Conservation (phyloP, 2,329 filamentous ascomycete species). For the Elsinoe ampelina region DNA sequence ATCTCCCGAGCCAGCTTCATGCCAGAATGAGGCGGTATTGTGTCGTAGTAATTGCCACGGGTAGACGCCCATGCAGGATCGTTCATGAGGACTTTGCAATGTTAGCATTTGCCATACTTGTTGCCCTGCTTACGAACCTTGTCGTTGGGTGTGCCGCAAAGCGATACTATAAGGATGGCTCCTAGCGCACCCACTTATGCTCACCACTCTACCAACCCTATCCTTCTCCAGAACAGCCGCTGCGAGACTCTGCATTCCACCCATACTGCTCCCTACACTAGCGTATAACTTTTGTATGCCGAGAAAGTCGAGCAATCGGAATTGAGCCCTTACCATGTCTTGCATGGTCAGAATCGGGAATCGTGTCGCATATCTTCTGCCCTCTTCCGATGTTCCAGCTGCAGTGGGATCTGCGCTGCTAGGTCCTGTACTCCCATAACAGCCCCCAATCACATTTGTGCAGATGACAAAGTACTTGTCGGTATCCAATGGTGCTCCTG, state of each 20-base stretch:
- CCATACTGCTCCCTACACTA: conserved; percentile 94
- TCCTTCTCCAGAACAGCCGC: conserved; percentile 76
- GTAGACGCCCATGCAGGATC: conserved; percentile 78
- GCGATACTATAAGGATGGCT: conserved; percentile 97
- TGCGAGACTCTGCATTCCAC: conserved; percentile 92
- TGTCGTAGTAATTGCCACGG: conserved; percentile 77
- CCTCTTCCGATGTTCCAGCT: conserved; percentile 47
- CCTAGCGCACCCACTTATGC: conserved; percentile 85
- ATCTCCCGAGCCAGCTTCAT: conserved; percentile 99
- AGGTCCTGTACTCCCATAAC: conserved; percentile 90
- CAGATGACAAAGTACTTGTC: conserved; percentile 89
- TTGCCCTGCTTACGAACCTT: conserved; percentile 37
- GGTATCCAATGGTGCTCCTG: conserved; percentile 75
- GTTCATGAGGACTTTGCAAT: conserved; percentile 74
- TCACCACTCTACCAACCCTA: conserved; percentile 72
- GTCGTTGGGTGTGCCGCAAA: conserved; percentile 94
- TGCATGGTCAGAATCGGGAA: conserved; percentile 94
- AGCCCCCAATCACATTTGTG: conserved; percentile 92
- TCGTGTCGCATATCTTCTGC: conserved; percentile 79
- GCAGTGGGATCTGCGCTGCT: conserved; percentile 65
- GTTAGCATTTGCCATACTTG: neutral
- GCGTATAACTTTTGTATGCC: conserved; percentile 74
- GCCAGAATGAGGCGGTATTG: conserved; percentile 81
- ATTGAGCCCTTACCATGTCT: conserved; percentile 96
- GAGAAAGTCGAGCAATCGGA: conserved; percentile 72